Percentiles rank a stretch among this genome's conserved stretches.
These are phyloP conservation scores for Tolypocladium tundrense DNA, from an alignment of 2,329 filamentous ascomycete genomes.

Conservation along the genomic window DNA sequence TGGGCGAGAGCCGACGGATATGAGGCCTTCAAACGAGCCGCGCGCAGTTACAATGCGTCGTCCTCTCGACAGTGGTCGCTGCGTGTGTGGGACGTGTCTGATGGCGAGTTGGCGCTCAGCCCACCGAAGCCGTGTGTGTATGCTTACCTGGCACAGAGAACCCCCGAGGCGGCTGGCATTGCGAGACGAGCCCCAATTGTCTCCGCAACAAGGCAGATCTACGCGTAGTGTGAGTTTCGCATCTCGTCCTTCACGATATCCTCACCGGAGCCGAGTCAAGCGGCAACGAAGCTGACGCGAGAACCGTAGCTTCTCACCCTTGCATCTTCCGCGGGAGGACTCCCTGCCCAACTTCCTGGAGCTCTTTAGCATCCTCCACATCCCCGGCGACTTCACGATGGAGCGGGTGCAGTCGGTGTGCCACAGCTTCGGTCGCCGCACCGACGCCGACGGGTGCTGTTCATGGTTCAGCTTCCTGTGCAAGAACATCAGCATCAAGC, in stretches of 20 bases:
- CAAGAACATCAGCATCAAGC: constrained; percentile 18
- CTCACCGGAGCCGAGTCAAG: background rate
- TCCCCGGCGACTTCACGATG: constrained; percentile 19
- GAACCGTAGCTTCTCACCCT: constrained; percentile 16
- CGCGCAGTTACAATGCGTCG: background rate
- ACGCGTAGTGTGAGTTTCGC: constrained; percentile 17
- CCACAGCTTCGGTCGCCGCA: constrained; percentile 21
- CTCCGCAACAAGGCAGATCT: constrained; percentile 13
- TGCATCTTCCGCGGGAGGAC: constrained; percentile 14
- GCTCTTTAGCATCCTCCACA: constrained; percentile 16
- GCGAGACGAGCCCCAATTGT: constrained; percentile 10
- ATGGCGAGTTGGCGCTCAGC: background rate
- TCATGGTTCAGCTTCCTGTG: constrained; percentile 25
- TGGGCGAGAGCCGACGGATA: background rate
- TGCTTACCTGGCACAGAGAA: background rate
- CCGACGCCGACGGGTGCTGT: constrained; percentile 12
- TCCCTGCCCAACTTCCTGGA: constrained; percentile 13
- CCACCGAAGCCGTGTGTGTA: background rate
- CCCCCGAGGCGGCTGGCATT: constrained; percentile 14
- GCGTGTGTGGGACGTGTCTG: background rate
- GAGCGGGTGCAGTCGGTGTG: constrained; percentile 19
- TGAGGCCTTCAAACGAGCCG: background rate
- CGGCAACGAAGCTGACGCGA: background rate
- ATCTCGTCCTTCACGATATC: background rate
- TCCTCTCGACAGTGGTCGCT: background rate